These are phyloP conservation scores for Metschnikowia orientalis DNA, from an alignment of 805 yeast genomes.

Conservation along the genomic window DNA sequence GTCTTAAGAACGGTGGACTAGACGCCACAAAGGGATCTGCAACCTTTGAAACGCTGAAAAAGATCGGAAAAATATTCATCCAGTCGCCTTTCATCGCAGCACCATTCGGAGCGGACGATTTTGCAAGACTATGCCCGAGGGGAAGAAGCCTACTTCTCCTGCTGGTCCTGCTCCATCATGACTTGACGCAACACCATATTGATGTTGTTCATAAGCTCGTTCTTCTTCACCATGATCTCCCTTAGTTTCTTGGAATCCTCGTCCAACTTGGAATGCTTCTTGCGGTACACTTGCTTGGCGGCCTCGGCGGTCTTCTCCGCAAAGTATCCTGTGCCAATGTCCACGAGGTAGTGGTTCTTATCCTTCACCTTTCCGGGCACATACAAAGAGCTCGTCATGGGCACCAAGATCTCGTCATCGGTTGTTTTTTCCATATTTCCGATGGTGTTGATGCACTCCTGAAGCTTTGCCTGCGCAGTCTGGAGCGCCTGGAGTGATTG, in stretches of 20 bases:
- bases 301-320: constrained; percentile 72
- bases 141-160: constrained; percentile 10
- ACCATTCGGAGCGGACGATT: too few species aligned
- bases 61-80: too few species aligned
- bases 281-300: constrained; percentile 66
- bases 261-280: constrained; percentile 66
- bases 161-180: constrained; percentile 42
- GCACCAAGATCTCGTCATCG: constrained; percentile 63
- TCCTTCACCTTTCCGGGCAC: constrained; percentile 77
- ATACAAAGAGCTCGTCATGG: constrained; percentile 83
- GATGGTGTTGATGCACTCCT: constrained; percentile 74
- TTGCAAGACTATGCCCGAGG: too few species aligned
- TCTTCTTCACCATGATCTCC: constrained; percentile 70
- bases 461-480: constrained; percentile 76
- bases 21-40: too few species aligned
- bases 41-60: too few species aligned
- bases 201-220: constrained; percentile 56
- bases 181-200: constrained; percentile 54
- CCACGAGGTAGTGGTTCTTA: constrained; percentile 73
- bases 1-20: too few species aligned
- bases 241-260: constrained; percentile 71
- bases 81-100: too few species aligned
- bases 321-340: constrained; percentile 93
- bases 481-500: constrained; percentile 79
- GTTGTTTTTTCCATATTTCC: constrained; percentile 43